Conservation (phyloP, 2,329 filamentous ascomycete genomes). For the Colletotrichum gloeosporioides region DNA sequence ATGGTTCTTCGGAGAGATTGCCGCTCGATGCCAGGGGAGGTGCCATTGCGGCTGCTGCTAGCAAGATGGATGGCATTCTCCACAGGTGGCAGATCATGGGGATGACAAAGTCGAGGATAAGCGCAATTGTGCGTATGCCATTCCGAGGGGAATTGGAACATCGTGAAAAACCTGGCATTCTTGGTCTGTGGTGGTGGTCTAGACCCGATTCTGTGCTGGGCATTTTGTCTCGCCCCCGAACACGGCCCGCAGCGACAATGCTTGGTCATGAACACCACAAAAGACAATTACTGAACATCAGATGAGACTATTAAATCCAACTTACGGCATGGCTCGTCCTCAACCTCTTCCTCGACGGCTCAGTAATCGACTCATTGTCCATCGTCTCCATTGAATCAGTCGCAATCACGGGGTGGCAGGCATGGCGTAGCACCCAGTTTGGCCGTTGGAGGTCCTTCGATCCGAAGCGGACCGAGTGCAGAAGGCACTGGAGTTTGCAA, state of each 20-base stretch:
- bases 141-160: neutral
- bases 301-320: neutral
- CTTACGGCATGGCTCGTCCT: slow-evolving; percentile 45
- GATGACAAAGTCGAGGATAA: neutral
- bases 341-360: slow-evolving; percentile 43
- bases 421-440: slow-evolving; percentile 8
- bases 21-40: neutral
- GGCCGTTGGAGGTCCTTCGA: slow-evolving; percentile 21
- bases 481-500: neutral
- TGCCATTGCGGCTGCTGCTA: neutral
- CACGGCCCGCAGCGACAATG: neutral
- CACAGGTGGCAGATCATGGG: neutral
- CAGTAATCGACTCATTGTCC: slow-evolving; percentile 30
- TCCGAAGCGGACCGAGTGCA: slow-evolving; percentile 36
- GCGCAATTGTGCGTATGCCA: neutral
- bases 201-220: neutral
- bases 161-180: neutral
- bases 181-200: neutral
- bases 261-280: neutral
- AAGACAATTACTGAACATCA: neutral
- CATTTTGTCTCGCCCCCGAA: neutral
- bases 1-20: neutral
- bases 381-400: slow-evolving; percentile 21
- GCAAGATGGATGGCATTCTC: neutral
- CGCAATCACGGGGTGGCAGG: neutral